These are phyloP conservation scores for Zopfochytrium polystomum DNA, from an alignment of 371 early-diverging fungal species.

Conservation along the genomic window DNA sequence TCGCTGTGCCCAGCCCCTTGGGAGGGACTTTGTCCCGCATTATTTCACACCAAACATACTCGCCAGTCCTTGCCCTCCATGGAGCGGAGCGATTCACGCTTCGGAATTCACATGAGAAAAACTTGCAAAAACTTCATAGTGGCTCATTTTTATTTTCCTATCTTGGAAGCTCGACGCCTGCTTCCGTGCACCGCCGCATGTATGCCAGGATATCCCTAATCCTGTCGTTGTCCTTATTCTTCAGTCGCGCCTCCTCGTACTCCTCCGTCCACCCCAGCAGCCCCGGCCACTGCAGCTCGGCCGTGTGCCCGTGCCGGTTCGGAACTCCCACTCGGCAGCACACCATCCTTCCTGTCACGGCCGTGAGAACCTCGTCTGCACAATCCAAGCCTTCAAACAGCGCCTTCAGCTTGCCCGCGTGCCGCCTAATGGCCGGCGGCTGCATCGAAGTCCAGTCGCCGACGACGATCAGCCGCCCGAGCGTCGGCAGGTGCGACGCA, in stretches of 20 bases:
- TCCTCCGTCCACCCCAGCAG: slow-evolving; percentile 16
- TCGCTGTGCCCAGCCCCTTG: too few species aligned
- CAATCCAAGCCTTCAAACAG: background rate
- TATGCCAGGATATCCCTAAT: too few species aligned
- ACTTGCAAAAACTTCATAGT: too few species aligned
- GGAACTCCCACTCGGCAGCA: background rate
- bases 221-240: too few species aligned
- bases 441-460: slow-evolving; percentile 15
- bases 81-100: too few species aligned
- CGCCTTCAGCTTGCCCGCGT: background rate
- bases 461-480: slow-evolving; percentile 7
- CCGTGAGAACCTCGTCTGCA: background rate
- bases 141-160: too few species aligned
- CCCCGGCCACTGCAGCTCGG: slow-evolving; percentile 11
- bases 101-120: too few species aligned
- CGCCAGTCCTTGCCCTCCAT: too few species aligned
- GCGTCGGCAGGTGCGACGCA: background rate
- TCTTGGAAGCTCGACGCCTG: too few species aligned
- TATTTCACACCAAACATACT: too few species aligned
- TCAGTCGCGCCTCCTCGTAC: slow-evolving; percentile 2
- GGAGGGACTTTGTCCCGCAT: too few species aligned
- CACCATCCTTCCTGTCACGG: background rate
- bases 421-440: background rate
- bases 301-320: slow-evolving; percentile 22
- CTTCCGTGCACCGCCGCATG: too few species aligned